Evolutionary conservation across 495 filamentous ascomycete genomes (phyloP), one percentile per base, ranked within the genome.

Genomic region (Choiromyces venosus): DNA sequence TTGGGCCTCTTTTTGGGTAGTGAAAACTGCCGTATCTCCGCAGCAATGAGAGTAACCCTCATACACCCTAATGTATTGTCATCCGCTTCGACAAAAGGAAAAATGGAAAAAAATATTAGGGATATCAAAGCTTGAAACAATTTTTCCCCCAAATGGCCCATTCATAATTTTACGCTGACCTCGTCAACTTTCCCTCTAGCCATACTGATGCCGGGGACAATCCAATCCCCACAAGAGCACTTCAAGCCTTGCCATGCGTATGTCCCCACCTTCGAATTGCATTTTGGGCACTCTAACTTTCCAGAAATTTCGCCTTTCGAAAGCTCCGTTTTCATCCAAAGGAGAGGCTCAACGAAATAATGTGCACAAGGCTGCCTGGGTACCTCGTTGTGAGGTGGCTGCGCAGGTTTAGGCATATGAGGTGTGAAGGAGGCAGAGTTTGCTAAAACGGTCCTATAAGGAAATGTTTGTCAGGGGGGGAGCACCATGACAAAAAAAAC

Each of bases 241-340:
- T 88, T 90, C 85, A 97, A 88, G 70, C 96, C 95, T 80, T 96
- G 91, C 94, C 96, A 99, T 38, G 93, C 91, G 78, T 97, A 97
- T 74, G 94, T 90, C 61, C 96, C 95, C 35, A 98, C 88, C 66
- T 93, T 92, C 29, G 90, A 88, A 64, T 84, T 83, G 80, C 95
- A 97, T 76, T 90, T 91, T 37, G 94, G 93, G 80, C 94, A 97
- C 56, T 89, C 89, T 56, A 99, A 82, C 37, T 93, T 89, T 12
- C 94, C 94, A 16, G 92, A 90, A 25, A 97, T 84, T 56, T 89
- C 88, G 37, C 91, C 91, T 70, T 89, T 87, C 66, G 91, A 90
- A 19, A 98, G 87, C 75, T 88, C 89, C 0, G 89, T 85, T 3
- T 91, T 88, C 95, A 98, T 98, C 96, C 94, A 98, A 29, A 90